Base-by-base conservation (phyloP, 768 basidiomycete species). In the Suillus clintonianus region DNA sequence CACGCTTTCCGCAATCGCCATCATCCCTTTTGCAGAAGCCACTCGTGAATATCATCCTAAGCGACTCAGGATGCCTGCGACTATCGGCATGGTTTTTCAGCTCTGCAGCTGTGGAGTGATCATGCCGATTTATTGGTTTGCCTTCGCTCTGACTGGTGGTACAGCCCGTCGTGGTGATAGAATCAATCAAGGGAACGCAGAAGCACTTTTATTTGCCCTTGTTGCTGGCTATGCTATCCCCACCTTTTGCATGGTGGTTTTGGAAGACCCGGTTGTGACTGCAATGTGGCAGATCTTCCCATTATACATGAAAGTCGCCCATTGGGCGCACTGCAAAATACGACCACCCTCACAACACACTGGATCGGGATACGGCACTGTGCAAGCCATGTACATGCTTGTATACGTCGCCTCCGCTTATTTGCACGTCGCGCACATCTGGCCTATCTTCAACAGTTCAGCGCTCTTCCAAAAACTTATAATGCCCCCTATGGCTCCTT, bases 251-350 rank as follows among this genome's bases (percentile, higher is more conserved):
- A 78, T 86, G 76, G 62, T 85, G 63, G 56, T 77, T 58, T 63
- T 83, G 30, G 67, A 75, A 32, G 82, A 85, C 60, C 77, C 82
- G 0, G 64, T 72, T 50, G 72, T 84, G 42, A 84, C 82, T 17
- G 81, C 81, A 30, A 75, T 83, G 22, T 86, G 84, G 84, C 84
- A 85, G 64, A 62, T 77, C 30, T 85, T 81, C 66, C 84, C 85
- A 14, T 37, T 80, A 15, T 77, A 72, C 63, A 74, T 82, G 53
- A 77, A 77, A n/a, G 7, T 80, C 24, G 79, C 80, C 5, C 74
- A 80, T 39, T 65, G 64, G 17, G 53, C 69, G 2, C 81, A 86
- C 62, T 70, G 82, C 10, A 60, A 76, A 45, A 67, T 81, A 61
- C 76, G 81, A 30, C 22, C 62, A 13, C 62, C 62, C 14, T 51